Evolutionary conservation across 257 asterid genomes (phyloP).

Genomic region (Przewalskia tangutica): DNA sequence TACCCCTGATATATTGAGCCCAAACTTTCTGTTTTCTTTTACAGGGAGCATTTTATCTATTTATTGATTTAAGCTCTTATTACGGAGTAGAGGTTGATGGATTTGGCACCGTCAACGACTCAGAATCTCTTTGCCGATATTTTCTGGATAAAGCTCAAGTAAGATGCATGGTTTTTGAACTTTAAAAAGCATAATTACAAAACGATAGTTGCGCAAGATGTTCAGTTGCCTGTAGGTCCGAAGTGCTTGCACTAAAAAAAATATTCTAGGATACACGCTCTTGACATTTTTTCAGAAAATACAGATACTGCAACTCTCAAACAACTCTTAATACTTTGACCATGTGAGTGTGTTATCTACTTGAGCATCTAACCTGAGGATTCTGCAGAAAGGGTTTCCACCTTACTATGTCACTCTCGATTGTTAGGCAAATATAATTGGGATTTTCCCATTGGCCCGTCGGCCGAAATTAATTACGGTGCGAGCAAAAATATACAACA

Average conservation of each 20-base stretch:
- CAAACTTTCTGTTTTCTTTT: conserved; percentile 11
- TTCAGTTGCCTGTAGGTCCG: not conserved
- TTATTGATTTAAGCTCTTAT: conserved; percentile 78
- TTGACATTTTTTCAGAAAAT: not conserved
- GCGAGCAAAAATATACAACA: too few species aligned
- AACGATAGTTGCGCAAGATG: too few species aligned
- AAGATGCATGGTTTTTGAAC: conserved; percentile 14
- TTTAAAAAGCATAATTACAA: not conserved
- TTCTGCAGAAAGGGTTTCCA: not conserved
- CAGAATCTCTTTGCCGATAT: conserved; percentile 84
- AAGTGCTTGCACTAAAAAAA: not conserved
- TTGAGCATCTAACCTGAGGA: not conserved
- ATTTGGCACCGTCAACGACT: conserved; percentile 56
- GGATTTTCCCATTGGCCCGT: too few species aligned
- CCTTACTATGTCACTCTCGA: not conserved
- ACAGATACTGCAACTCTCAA: not conserved
- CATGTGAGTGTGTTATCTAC: not conserved
- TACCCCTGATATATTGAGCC: not conserved
- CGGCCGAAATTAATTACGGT: too few species aligned
- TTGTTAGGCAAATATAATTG: not conserved
- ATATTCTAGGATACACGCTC: not conserved
- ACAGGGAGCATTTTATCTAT: conserved; percentile 94
- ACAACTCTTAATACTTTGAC: not conserved
- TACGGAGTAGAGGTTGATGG: conserved; percentile 57
- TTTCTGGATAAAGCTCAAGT: conserved; percentile 83